These are phyloP conservation scores for Ascobolus immersus DNA, from an alignment of 495 filamentous ascomycete species.

Conservation along the genomic window DNA sequence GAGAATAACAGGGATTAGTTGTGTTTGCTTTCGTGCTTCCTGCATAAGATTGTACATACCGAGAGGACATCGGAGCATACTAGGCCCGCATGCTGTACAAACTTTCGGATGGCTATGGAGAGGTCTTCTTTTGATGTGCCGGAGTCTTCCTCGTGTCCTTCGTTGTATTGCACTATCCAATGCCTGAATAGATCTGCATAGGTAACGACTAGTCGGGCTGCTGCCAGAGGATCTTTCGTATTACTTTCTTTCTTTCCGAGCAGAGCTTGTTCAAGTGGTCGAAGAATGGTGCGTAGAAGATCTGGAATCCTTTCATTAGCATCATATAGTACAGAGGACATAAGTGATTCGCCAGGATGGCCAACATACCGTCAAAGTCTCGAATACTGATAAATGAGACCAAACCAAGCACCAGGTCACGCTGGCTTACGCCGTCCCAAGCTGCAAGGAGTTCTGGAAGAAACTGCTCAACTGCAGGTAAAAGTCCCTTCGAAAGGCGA, in stretches of 20 bases:
- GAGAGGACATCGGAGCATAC: slow-evolving; percentile 11
- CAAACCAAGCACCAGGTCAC: slow-evolving; percentile 35
- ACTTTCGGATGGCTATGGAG: slow-evolving; percentile 5
- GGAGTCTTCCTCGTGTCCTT: not conserved
- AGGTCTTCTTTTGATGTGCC: slow-evolving; percentile 6
- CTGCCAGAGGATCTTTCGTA: slow-evolving; percentile 18
- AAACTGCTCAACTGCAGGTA: slow-evolving; percentile 35
- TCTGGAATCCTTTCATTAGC: slow-evolving; percentile 19
- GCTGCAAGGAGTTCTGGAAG: slow-evolving; percentile 30
- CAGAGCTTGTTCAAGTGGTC: slow-evolving; percentile 31
- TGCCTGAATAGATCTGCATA: slow-evolving; percentile 43
- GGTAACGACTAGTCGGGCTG: slow-evolving; percentile 30
- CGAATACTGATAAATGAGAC: slow-evolving; percentile 36
- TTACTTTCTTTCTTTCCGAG: slow-evolving; percentile 23
- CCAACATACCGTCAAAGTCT: slow-evolving; percentile 27
- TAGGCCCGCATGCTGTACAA: slow-evolving; percentile 10
- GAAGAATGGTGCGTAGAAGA: slow-evolving; percentile 24
- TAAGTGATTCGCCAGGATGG: not conserved
- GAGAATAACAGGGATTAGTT: not conserved
- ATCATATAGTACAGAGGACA: slow-evolving; percentile 1
- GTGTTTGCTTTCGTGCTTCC: not conserved
- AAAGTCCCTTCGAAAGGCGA: slow-evolving; percentile 27
- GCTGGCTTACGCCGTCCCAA: slow-evolving; percentile 44
- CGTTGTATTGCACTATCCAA: slow-evolving; percentile 29
- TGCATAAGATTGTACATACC: slow-evolving; percentile 2